Percentiles rank a stretch among this genome's conserved stretches.
Evolutionary conservation across 495 filamentous ascomycete genomes (phyloP).

Genomic region (Xylaria longipes): DNA sequence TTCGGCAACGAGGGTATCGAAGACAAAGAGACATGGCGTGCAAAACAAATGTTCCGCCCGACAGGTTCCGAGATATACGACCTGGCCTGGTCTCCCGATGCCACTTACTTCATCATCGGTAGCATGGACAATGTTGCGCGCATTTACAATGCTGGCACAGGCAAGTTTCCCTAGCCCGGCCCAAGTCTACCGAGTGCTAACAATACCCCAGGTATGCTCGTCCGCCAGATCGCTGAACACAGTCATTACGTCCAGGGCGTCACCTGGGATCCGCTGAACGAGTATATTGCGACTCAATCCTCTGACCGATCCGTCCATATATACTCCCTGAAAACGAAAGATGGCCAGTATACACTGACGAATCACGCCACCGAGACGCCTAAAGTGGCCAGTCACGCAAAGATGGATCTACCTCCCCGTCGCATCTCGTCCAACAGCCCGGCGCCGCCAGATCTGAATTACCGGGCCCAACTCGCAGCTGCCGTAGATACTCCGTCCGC

Average conservation of each 20-base stretch:
- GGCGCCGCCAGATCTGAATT: conserved; percentile 79
- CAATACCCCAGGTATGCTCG: conserved; percentile 70
- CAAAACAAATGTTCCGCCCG: conserved; percentile 96
- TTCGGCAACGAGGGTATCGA: conserved; percentile 87
- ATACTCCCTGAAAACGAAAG: conserved; percentile 93
- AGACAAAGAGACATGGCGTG: conserved; percentile 95
- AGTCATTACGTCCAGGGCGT: conserved; percentile 99
- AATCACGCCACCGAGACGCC: conserved; percentile 52
- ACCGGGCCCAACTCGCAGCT: conserved; percentile 61
- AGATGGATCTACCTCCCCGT: conserved; percentile 89
- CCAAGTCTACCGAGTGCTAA: not conserved
- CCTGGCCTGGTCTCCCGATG: conserved; percentile 97
- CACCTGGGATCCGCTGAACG: conserved; percentile 97
- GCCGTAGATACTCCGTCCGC: conserved; percentile 60
- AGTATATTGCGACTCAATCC: conserved; percentile 97
- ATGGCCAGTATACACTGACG: conserved; percentile 87
- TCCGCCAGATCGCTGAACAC: conserved; percentile 97
- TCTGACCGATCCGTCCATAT: conserved; percentile 98
- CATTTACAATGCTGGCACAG: conserved; percentile 94
- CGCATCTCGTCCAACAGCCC: conserved; percentile 93
- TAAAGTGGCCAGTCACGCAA: conserved; percentile 63
- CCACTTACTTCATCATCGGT: conserved; percentile 93
- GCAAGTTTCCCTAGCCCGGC: conserved; percentile 56
- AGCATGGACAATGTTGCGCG: conserved; percentile 99
- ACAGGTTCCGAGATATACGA: conserved; percentile 96